phyloP scores from a whole-genome alignment of 2,329 filamentous ascomycete species.

The Colletotrichum abscissum region DNA sequence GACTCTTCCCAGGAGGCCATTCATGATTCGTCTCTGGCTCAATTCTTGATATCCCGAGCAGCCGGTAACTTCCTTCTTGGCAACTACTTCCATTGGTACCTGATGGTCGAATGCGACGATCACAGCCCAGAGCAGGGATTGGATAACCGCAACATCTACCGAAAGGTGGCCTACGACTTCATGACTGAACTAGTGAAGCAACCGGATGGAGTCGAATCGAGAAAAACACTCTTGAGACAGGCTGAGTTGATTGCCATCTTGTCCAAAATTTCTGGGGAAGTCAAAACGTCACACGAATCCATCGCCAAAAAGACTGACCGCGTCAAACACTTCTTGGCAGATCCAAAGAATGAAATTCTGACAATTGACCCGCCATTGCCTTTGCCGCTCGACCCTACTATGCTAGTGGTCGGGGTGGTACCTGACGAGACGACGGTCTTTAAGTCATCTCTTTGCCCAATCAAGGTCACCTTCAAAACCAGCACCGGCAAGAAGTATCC shows the following conservation, averaged over 20 bases:
- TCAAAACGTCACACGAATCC: slow-evolving; percentile 82
- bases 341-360: slow-evolving; percentile 90
- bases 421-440: slow-evolving; percentile 92
- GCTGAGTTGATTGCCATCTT: slow-evolving; percentile 90
- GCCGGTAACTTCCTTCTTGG: slow-evolving; percentile 90
- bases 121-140: slow-evolving; percentile 78
- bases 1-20: slow-evolving; percentile 66
- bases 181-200: slow-evolving; percentile 86
- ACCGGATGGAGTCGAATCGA: slow-evolving; percentile 76
- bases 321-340: slow-evolving; percentile 84
- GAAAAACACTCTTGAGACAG: slow-evolving; percentile 84
- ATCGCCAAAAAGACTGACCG: slow-evolving; percentile 84
- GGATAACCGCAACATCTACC: slow-evolving; percentile 86
- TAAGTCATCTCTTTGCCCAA: slow-evolving; percentile 92
- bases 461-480: slow-evolving; percentile 92
- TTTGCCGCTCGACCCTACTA: slow-evolving; percentile 86
- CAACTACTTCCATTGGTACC: slow-evolving; percentile 97
- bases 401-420: slow-evolving; percentile 82
- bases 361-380: slow-evolving; percentile 87
- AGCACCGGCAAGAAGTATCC: slow-evolving; percentile 82
- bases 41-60: slow-evolving; percentile 89
- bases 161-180: slow-evolving; percentile 95
- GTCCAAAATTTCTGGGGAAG: slow-evolving; percentile 88
- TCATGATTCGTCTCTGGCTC: slow-evolving; percentile 85
- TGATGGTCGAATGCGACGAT: slow-evolving; percentile 98